These are phyloP conservation scores for Holtermanniella nyarrowii DNA, from an alignment of 768 basidiomycete species.

Conservation along the genomic window DNA sequence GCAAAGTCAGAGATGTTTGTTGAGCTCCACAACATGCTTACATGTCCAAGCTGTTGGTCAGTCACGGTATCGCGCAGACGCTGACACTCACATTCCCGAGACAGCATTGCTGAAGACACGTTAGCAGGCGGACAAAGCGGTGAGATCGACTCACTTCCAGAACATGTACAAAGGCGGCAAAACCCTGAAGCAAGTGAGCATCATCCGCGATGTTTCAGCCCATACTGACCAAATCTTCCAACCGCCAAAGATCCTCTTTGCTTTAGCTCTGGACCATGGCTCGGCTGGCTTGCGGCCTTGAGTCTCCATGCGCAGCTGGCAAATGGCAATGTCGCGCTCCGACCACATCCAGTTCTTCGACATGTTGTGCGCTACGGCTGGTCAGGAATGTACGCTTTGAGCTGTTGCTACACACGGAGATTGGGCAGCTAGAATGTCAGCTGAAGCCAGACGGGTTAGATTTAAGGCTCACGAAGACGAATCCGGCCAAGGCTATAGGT, in stretches of 20 bases:
- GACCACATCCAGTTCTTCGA: constrained; percentile 14
- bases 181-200: neutral
- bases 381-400: constrained; percentile 20
- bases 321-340: constrained; percentile 15
- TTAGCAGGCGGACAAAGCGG: constrained; percentile 9
- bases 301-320: constrained; percentile 10
- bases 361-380: constrained; percentile 17
- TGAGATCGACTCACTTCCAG: constrained; percentile 1
- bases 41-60: neutral
- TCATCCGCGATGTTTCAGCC: no score
- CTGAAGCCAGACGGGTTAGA: constrained; percentile 19
- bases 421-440: constrained; percentile 11
- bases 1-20: constrained; percentile 13
- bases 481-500: constrained; percentile 12
- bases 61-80: neutral
- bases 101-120: constrained; percentile 15
- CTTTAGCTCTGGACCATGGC: constrained; percentile 8
- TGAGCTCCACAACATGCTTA: neutral
- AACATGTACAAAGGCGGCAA: neutral
- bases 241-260: constrained; percentile 8
- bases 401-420: constrained; percentile 6
- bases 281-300: constrained; percentile 11
- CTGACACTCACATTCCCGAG: constrained; percentile 6
- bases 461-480: constrained; percentile 1
- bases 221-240: constrained; percentile 24